Conservation (phyloP, 306 rosid species). For the Luffa aegyptiaca region DNA sequence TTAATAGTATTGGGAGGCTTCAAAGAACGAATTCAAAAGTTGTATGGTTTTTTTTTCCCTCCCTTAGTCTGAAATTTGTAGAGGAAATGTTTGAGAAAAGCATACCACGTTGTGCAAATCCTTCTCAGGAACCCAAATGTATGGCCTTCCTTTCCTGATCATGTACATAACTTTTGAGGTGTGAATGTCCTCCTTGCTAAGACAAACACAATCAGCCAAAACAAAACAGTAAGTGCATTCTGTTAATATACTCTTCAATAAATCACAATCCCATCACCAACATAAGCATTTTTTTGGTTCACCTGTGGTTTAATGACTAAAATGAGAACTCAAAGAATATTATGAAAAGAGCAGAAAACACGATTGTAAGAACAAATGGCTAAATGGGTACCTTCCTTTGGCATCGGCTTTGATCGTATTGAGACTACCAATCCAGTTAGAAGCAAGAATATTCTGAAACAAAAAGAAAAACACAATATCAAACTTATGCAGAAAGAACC, state of each 20-base stretch:
- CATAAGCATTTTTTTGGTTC: neutral
- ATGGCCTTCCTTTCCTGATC: constrained; percentile 64
- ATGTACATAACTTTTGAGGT: constrained; percentile 76
- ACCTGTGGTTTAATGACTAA: neutral
- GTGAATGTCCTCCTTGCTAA: constrained; percentile 57
- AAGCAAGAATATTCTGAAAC: constrained; percentile 60
- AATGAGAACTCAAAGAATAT: neutral
- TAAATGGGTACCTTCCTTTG: constrained; percentile 66
- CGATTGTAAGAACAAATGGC: neutral
- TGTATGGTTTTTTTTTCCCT: neutral
- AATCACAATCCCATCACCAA: neutral
- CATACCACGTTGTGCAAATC: constrained; percentile 82
- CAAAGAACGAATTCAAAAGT: neutral
- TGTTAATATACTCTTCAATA: neutral
- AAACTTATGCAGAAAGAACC: neutral
- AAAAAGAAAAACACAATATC: neutral
- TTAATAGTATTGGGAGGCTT: neutral
- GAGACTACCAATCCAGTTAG: constrained; percentile 80
- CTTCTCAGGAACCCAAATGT: constrained; percentile 75
- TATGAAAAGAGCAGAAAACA: neutral
- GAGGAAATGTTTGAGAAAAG: neutral
- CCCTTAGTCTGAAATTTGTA: neutral
- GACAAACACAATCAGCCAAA: constrained; percentile 10
- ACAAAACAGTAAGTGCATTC: neutral
- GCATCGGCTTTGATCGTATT: constrained; percentile 78